phyloP scores from a whole-genome alignment of 2,329 filamentous ascomycete genomes.

The Exophiala spinifera region DNA sequence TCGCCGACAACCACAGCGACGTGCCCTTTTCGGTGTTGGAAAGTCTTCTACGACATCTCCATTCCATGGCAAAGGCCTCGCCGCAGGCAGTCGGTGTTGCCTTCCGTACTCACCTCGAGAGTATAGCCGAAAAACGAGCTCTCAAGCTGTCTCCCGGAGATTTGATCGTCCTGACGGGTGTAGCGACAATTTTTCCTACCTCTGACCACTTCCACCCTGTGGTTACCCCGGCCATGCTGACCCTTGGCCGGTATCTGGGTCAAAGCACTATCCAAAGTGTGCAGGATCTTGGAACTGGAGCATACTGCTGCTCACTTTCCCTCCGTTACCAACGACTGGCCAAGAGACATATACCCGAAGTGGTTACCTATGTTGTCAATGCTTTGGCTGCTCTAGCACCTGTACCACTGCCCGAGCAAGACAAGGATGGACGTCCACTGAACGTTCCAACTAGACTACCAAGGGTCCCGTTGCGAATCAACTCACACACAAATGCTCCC shows the following conservation, averaged over 20 bases:
- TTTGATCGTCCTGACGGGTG: constrained; percentile 75
- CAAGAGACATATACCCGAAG: constrained; percentile 85
- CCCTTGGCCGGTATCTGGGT: constrained; percentile 79
- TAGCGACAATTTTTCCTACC: constrained; percentile 83
- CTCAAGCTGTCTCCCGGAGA: constrained; percentile 64
- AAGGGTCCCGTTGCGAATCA: constrained; percentile 51
- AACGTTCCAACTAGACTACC: constrained; percentile 35
- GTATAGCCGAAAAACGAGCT: constrained; percentile 50
- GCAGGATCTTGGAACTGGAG: constrained; percentile 67
- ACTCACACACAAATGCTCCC: constrained; percentile 34
- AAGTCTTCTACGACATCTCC: constrained; percentile 79
- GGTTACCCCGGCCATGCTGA: constrained; percentile 81
- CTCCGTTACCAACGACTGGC: constrained; percentile 80
- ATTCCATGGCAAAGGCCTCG: constrained; percentile 86
- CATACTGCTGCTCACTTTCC: constrained; percentile 73
- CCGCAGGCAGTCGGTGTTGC: constrained; percentile 72
- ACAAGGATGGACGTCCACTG: constrained; percentile 13
- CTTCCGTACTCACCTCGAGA: constrained; percentile 70
- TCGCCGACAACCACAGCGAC: constrained; percentile 45
- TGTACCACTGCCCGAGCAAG: constrained; percentile 6
- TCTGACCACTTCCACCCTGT: constrained; percentile 98
- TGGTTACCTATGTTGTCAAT: constrained; percentile 76
- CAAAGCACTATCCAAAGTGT: constrained; percentile 67
- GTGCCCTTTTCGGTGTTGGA: constrained; percentile 67
- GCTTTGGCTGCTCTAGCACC: constrained; percentile 64